Evolutionary conservation across 106 monocot genomes (phyloP), one percentile per base, ranked within the genome.

Genomic region (Agapanthus africanus): DNA sequence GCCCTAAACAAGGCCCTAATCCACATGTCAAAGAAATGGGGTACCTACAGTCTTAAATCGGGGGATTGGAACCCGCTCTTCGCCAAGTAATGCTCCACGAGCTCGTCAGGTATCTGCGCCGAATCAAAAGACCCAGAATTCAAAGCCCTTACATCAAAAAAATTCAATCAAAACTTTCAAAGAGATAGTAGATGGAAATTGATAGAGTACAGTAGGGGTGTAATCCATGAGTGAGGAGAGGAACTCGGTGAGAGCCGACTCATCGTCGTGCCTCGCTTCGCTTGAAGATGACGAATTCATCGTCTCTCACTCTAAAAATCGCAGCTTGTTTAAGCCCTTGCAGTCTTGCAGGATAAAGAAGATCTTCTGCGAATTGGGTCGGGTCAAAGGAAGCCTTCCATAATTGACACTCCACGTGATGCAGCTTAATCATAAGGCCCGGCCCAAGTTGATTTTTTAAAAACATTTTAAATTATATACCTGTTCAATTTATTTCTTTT

Each of bases 141-240:
- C 7, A n/a, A n/a, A n/a, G n/a, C n/a, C n/a, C n/a, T n/a, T n/a
- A n/a, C n/a, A n/a, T n/a, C n/a, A n/a, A n/a, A n/a, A n/a, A n/a
- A n/a, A n/a, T n/a, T n/a, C n/a, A 65, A 65, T 3, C 10, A 2
- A 40, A 37, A 51, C 13, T 35, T 34, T 25, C 14, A 1, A 33
- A 1, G 16, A 61, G 71, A 51, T 3, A 32, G 34, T 19, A 27
- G 62, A 37, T n/a, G n/a, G n/a, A 63, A 57, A 21, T n/a, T 44
- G 37, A 22, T 2, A 15, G 72, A 68, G 37, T 72, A 97, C 91
- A 0, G 97, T 97, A 4, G 97, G 92, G 16, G 88, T 92, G 77
- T 92, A 97, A 54, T 97, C 97, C 86, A 92, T 92, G 68, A 97
- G 87, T 32, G 91, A 91, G 34, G 97, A 80, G 39, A 97, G 97